Evolutionary conservation across 495 filamentous ascomycete genomes (phyloP).

Genomic region (Hyphodiscus hymeniophilus): DNA sequence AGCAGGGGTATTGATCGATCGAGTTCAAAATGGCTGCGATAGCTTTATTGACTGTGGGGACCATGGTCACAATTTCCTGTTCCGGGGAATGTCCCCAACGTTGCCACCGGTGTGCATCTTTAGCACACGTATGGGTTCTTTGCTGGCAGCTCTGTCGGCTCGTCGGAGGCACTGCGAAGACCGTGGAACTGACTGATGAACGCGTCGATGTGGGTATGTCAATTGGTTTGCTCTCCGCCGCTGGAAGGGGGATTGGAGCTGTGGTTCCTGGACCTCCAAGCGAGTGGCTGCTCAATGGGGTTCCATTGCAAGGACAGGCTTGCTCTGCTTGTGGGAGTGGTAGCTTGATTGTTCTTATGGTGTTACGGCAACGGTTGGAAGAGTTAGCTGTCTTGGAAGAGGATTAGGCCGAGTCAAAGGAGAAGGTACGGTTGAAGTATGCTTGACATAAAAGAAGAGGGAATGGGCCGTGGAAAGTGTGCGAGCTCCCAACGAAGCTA

Average conservation of each 20-base stretch:
- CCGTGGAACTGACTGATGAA: conserved; percentile 32
- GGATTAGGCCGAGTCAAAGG: conserved; percentile 29
- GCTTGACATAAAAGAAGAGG: too few species aligned
- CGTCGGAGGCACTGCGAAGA: conserved; percentile 51
- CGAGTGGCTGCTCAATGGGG: conserved; percentile 38
- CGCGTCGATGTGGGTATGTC: conserved; percentile 38
- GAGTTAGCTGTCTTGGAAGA: conserved; percentile 39
- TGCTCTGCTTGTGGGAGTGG: conserved; percentile 40
- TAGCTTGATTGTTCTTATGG: conserved; percentile 49
- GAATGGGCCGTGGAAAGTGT: too few species aligned
- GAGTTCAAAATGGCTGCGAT: conserved; percentile 51
- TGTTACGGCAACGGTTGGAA: conserved; percentile 42
- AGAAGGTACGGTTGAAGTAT: neutral
- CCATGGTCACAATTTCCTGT: conserved; percentile 51
- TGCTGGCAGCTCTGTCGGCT: conserved; percentile 52
- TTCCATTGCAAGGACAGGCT: conserved; percentile 28
- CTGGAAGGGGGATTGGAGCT: conserved; percentile 59
- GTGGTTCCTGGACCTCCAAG: conserved; percentile 54
- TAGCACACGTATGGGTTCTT: conserved; percentile 60
- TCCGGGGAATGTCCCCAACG: conserved; percentile 56
- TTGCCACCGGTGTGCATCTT: conserved; percentile 56
- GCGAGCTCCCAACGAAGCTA: too few species aligned
- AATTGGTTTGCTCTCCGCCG: conserved; percentile 34
- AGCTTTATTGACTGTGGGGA: conserved; percentile 46
- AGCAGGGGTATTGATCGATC: conserved; percentile 53